Conservation (phyloP, 2,329 filamentous ascomycete genomes). For the Paecilomyces variotii region DNA sequence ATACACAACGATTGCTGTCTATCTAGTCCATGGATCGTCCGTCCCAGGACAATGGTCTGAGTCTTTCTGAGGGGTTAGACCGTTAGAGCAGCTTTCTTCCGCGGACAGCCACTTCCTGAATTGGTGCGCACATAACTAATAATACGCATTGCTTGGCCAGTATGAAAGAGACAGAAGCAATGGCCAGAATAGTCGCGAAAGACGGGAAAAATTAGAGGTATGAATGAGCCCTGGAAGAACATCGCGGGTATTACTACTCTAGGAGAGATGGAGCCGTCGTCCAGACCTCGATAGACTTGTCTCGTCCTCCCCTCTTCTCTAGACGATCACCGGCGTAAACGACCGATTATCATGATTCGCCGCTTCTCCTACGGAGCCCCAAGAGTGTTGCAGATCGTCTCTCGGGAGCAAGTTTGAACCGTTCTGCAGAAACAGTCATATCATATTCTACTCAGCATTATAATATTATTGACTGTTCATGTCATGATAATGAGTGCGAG, state of each 20-base stretch:
- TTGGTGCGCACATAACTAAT: not conserved
- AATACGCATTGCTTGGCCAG: not conserved
- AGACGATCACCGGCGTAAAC: not conserved
- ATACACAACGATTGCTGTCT: not conserved
- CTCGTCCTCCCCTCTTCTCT: not conserved
- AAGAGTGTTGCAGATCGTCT: not conserved
- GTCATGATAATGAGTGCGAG: not conserved
- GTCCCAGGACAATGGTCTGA: not conserved
- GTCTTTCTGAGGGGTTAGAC: not conserved
- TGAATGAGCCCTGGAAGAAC: not conserved
- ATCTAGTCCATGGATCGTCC: not conserved
- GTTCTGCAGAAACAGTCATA: not conserved
- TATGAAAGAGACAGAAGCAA: not conserved
- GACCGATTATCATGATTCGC: not conserved
- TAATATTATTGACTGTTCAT: not conserved
- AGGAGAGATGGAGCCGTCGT: not conserved
- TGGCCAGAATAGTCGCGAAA: not conserved
- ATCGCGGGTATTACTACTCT: not conserved
- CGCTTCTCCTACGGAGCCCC: not conserved
- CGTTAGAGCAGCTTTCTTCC: not conserved
- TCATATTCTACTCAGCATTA: not conserved
- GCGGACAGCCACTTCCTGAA: not conserved
- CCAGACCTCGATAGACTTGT: not conserved
- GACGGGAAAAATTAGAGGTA: not conserved
- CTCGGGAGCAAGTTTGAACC: not conserved